phyloP scores from a whole-genome alignment of 169 alveolate genomes.

The Plasmodium gonderi region DNA sequence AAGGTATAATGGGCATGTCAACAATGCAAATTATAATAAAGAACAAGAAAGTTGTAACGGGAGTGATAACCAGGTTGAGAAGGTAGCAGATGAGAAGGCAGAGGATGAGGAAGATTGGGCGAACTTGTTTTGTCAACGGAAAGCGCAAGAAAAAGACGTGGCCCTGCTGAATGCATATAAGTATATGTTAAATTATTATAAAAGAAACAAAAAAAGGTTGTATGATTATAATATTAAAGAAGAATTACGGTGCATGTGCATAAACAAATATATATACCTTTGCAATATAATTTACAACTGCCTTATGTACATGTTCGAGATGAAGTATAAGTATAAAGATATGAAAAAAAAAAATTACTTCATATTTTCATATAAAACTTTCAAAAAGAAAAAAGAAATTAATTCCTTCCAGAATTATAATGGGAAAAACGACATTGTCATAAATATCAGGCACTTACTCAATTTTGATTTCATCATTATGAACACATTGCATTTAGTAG shows the following conservation, averaged over 20 bases:
- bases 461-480: slow-evolving; percentile 42
- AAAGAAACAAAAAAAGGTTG: slow-evolving; percentile 25
- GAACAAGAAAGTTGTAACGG: no score
- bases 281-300: slow-evolving; percentile 46
- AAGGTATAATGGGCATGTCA: no score
- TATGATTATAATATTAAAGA: slow-evolving; percentile 57
- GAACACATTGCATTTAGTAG: slow-evolving; percentile 11
- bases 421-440: slow-evolving; percentile 10
- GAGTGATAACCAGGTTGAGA: neutral
- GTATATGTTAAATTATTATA: slow-evolving; percentile 29
- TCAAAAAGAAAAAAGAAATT: slow-evolving; percentile 2
- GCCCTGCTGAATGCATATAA: slow-evolving; percentile 42
- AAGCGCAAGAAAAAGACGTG: slow-evolving; percentile 1
- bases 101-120: neutral
- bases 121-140: neutral
- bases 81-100: neutral
- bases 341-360: neutral
- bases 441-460: slow-evolving; percentile 17
- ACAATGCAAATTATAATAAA: no score
- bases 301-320: slow-evolving; percentile 27
- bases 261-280: slow-evolving; percentile 49
- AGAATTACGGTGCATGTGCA: slow-evolving; percentile 51
- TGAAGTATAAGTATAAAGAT: slow-evolving; percentile 22
- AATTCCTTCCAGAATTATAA: neutral
- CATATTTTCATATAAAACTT: neutral